Percentiles rank a stretch among this genome's conserved stretches.
phyloP scores from a whole-genome alignment of 768 basidiomycete genomes.

The Russula virescens region DNA sequence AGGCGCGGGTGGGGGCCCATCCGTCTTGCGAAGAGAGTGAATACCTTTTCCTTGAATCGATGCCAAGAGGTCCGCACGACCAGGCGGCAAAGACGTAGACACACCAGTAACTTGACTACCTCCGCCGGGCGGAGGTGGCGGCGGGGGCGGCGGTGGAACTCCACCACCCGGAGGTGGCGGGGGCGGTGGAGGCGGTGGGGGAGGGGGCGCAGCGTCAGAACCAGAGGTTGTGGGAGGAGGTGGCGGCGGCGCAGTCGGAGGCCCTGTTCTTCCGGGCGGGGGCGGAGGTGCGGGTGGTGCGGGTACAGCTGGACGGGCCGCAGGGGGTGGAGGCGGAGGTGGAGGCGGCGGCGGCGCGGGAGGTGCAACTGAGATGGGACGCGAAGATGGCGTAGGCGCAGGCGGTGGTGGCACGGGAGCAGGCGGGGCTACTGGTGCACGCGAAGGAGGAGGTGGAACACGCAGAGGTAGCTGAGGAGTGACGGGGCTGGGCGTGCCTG shows the following conservation, averaged over 20 bases:
- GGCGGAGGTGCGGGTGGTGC: slow-evolving; percentile 28
- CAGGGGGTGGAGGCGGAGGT: slow-evolving; percentile 35
- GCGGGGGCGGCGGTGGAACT: slow-evolving; percentile 42
- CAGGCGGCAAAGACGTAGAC: slow-evolving; percentile 49
- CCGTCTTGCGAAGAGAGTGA: slow-evolving; percentile 59
- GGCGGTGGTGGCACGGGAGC: slow-evolving; percentile 31
- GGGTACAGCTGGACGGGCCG: slow-evolving; percentile 25
- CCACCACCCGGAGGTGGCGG: slow-evolving; percentile 28
- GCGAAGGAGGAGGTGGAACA: slow-evolving; percentile 31
- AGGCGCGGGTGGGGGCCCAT: slow-evolving; percentile 27
- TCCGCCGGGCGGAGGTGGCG: slow-evolving; percentile 43
- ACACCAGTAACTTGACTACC: slow-evolving; percentile 30
- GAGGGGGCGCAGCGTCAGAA: slow-evolving; percentile 34
- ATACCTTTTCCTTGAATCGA: slow-evolving; percentile 82
- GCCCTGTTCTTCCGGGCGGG: slow-evolving; percentile 18
- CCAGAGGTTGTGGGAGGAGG: slow-evolving; percentile 26
- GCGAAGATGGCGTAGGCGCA: slow-evolving; percentile 32
- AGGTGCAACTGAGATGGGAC: slow-evolving; percentile 30
- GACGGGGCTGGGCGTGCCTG: slow-evolving; percentile 29
- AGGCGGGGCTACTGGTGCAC: slow-evolving; percentile 30
- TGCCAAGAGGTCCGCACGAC: slow-evolving; percentile 60
- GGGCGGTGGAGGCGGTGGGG: slow-evolving; percentile 30
- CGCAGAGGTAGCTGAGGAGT: slow-evolving; percentile 28
- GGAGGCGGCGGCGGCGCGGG: slow-evolving; percentile 34
- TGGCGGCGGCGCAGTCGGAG: slow-evolving; percentile 28